Evolutionary conservation across 345 rosid species (phyloP).

Genomic region (Euphorbia tirucalli): DNA sequence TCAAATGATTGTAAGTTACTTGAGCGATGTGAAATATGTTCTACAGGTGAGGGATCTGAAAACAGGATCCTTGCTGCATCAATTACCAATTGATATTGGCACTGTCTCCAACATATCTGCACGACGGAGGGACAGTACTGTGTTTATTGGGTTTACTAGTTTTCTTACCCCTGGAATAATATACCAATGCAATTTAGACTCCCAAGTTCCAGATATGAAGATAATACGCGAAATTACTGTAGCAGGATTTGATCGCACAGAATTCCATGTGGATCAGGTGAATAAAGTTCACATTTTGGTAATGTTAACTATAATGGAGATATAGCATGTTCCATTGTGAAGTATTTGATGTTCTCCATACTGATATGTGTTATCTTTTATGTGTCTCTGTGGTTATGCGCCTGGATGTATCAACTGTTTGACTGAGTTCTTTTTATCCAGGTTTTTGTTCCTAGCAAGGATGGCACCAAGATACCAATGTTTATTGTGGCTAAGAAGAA

Average conservation of each 20-base stretch:
- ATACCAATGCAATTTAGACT: slow-evolving; percentile 63
- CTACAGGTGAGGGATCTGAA: slow-evolving; percentile 78
- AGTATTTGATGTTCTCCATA: not conserved
- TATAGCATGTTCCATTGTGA: not conserved
- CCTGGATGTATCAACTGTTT: not conserved
- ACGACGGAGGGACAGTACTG: slow-evolving; percentile 51
- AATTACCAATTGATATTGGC: slow-evolving; percentile 79
- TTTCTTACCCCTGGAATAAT: slow-evolving; percentile 87
- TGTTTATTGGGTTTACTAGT: slow-evolving; percentile 71
- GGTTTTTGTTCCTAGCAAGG: slow-evolving; percentile 83
- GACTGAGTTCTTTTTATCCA: slow-evolving; percentile 26
- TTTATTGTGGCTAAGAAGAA: slow-evolving; percentile 68
- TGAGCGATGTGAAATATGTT: slow-evolving; percentile 80
- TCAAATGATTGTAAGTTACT: slow-evolving; percentile 72
- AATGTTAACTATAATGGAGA: not conserved
- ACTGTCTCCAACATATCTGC: slow-evolving; percentile 60
- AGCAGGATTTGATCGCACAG: slow-evolving; percentile 70
- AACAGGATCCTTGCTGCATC: slow-evolving; percentile 70
- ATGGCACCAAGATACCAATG: slow-evolving; percentile 74
- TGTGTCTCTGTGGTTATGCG: not conserved
- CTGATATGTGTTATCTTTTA: not conserved
- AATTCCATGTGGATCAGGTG: slow-evolving; percentile 81
- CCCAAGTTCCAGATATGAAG: slow-evolving; percentile 54
- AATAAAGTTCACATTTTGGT: not conserved
- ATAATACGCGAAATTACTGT: slow-evolving; percentile 73